These are phyloP conservation scores for Ligustrum vulgare DNA, from an alignment of 257 asterid species.

Conservation along the genomic window DNA sequence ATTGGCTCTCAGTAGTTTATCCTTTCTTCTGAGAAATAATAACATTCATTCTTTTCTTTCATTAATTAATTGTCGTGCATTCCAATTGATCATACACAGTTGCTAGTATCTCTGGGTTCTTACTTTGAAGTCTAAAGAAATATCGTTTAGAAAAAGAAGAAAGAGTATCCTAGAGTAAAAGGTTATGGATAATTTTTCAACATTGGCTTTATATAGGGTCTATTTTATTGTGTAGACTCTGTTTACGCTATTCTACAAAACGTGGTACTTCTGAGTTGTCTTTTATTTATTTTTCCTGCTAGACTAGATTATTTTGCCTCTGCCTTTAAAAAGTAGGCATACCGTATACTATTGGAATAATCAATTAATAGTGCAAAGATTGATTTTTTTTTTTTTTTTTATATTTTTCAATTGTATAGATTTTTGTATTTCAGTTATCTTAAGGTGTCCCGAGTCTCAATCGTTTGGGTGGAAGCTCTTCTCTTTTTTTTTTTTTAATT, in stretches of 20 bases:
- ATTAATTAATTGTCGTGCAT: neutral
- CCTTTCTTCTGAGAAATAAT: neutral
- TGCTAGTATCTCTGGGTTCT: neutral
- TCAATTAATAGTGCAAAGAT: neutral
- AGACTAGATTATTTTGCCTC: neutral
- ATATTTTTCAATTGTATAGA: neutral
- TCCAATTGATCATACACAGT: neutral
- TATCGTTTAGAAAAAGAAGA: neutral
- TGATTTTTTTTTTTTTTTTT: too few species aligned
- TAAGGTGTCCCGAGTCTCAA: slow-evolving; percentile 16
- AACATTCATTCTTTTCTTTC: neutral
- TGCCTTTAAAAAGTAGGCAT: neutral
- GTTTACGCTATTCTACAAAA: neutral
- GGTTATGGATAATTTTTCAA: neutral
- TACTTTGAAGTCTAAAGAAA: neutral
- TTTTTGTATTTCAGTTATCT: neutral
- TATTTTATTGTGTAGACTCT: neutral
- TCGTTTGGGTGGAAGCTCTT: neutral
- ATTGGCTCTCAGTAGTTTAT: neutral
- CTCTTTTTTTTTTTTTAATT: neutral
- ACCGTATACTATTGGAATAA: neutral
- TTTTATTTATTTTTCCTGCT: neutral
- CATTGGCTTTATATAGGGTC: neutral
- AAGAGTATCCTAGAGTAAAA: neutral
- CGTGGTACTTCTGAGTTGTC: neutral